phyloP scores from a whole-genome alignment of 768 basidiomycete genomes.

The Suillus sp. region DNA sequence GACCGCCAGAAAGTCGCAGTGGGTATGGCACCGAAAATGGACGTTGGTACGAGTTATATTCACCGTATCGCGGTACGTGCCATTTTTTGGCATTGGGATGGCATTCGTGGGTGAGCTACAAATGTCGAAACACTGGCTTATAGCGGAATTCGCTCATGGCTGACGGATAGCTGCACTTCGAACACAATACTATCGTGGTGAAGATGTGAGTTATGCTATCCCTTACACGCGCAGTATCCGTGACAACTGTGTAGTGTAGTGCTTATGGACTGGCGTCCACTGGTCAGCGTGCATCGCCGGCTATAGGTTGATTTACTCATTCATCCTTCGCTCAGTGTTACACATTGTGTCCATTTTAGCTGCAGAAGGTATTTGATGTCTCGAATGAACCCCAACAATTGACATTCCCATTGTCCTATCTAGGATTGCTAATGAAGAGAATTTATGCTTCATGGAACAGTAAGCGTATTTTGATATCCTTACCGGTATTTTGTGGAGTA shows the following conservation, averaged over 20 bases:
- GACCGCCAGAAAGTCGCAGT: slow-evolving; percentile 10
- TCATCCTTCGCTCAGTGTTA: not conserved
- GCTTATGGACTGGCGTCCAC: not conserved
- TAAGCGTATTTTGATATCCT: not conserved
- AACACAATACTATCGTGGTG: slow-evolving; percentile 1
- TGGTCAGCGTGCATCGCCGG: not conserved
- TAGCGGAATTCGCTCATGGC: not conserved
- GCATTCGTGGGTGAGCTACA: not conserved
- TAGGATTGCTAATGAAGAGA: not conserved
- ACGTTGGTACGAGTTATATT: slow-evolving; percentile 26
- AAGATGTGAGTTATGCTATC: not conserved
- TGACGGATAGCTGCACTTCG: not conserved
- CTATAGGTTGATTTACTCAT: not conserved
- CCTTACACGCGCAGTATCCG: not conserved
- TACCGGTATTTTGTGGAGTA: not conserved
- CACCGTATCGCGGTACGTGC: slow-evolving; percentile 30
- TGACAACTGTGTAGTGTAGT: not conserved
- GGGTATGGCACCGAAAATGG: slow-evolving; percentile 21
- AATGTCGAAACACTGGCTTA: not conserved
- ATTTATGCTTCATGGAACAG: not conserved
- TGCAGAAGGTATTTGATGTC: no score
- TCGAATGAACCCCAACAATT: no score
- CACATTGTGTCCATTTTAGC: not conserved
- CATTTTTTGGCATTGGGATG: slow-evolving; percentile 20
- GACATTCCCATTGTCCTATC: no score